Percentiles rank a stretch among this genome's conserved stretches.
These are phyloP conservation scores for Solanum chacoense DNA, from an alignment of 305 asterid genomes.

Conservation along the genomic window DNA sequence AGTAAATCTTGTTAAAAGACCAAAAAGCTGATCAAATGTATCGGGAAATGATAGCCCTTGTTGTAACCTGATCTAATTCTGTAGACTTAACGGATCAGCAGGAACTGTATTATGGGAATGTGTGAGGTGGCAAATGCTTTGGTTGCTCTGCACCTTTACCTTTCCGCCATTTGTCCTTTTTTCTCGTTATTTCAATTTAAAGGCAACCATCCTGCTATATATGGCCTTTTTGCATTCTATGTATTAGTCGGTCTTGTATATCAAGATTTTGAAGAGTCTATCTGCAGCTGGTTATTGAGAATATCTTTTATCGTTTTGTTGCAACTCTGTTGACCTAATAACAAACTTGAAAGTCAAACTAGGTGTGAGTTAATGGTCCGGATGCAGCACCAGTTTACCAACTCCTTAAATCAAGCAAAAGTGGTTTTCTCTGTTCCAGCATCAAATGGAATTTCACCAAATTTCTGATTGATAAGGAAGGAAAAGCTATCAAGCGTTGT, in stretches of 20 bases:
- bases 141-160: not conserved
- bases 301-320: not conserved
- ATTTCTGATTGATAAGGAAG: slow-evolving; percentile 79
- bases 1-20: not conserved
- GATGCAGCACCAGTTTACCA: slow-evolving; percentile 60
- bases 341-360: not conserved
- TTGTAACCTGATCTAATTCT: not conserved
- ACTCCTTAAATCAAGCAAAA: slow-evolving; percentile 69
- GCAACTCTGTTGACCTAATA: not conserved
- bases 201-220: not conserved
- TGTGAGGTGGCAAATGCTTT: not conserved
- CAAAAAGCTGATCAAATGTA: not conserved
- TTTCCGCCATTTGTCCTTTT: not conserved
- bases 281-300: not conserved
- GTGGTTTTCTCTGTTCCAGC: slow-evolving; percentile 53
- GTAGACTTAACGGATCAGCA: not conserved
- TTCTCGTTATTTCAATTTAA: not conserved
- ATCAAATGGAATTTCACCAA: slow-evolving; percentile 96
- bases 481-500: slow-evolving; percentile 56
- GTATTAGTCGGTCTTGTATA: not conserved
- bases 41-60: not conserved
- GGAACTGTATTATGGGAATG: not conserved
- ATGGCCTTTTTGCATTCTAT: not conserved
- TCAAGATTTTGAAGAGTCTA: not conserved
- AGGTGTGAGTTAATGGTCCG: slow-evolving; percentile 76